phyloP scores from a whole-genome alignment of 768 basidiomycete genomes.

The Scleroderma bovista region DNA sequence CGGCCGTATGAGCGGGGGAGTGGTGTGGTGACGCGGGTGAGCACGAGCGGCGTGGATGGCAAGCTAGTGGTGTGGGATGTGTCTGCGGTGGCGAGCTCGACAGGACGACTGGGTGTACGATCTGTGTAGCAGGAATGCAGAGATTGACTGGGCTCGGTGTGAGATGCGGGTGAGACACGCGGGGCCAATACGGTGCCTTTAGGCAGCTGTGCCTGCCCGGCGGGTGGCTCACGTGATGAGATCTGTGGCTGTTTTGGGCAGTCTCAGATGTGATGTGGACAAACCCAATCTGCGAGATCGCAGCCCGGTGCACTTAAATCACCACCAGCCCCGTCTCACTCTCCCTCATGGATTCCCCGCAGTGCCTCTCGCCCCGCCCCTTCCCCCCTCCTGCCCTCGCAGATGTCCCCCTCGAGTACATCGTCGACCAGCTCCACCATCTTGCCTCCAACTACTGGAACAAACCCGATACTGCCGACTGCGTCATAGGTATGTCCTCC shows the following conservation, averaged over 20 bases:
- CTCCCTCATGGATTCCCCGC: background rate
- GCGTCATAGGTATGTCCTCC: conserved; percentile 57
- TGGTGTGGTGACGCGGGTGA: conserved; percentile 64
- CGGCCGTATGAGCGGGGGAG: conserved; percentile 58
- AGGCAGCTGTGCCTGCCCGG: conserved; percentile 28
- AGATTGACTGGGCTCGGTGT: background rate
- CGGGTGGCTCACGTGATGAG: conserved; percentile 19
- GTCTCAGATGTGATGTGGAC: background rate
- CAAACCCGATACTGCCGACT: conserved; percentile 71
- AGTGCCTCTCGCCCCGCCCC: conserved; percentile 37
- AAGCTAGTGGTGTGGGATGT: conserved; percentile 88
- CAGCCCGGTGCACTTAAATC: too few species aligned
- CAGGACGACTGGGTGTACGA: conserved; percentile 45
- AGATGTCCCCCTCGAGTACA: conserved; percentile 68
- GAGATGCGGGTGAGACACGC: background rate
- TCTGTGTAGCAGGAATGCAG: conserved; percentile 16
- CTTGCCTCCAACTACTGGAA: conserved; percentile 70
- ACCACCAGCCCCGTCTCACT: background rate
- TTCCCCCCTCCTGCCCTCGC: conserved; percentile 61
- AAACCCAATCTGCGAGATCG: background rate
- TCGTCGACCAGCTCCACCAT: conserved; percentile 60
- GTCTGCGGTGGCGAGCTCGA: conserved; percentile 44
- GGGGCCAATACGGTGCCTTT: background rate
- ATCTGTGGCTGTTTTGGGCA: background rate
- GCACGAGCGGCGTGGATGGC: conserved; percentile 92